Evolutionary conservation across 2,329 filamentous ascomycete genomes (phyloP).

Genomic region (Neopestalotiopsis sp.): DNA sequence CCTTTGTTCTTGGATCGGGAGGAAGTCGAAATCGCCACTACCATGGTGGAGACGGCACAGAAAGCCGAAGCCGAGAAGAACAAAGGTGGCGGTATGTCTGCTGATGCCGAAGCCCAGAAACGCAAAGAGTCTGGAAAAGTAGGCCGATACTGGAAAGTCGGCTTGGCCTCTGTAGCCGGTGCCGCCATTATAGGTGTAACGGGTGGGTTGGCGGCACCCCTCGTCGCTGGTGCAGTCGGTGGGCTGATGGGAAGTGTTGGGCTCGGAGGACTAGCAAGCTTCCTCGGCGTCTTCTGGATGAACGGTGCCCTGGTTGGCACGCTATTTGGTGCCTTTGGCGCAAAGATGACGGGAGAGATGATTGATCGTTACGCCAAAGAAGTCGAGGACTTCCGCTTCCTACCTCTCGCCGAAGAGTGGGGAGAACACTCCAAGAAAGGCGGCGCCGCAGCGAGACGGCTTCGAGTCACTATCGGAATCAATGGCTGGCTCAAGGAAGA

Average conservation of each 20-base stretch:
- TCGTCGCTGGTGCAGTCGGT: constrained; percentile 85
- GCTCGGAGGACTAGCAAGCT: constrained; percentile 83
- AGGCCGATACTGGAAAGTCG: constrained; percentile 86
- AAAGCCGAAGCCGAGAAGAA: constrained; percentile 45
- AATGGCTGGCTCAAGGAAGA: constrained; percentile 84
- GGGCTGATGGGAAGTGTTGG: constrained; percentile 86
- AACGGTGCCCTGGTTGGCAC: constrained; percentile 86
- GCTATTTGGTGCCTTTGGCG: constrained; percentile 88
- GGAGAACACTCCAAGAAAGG: constrained; percentile 38
- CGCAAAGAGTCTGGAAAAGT: constrained; percentile 73
- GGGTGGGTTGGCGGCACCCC: constrained; percentile 85
- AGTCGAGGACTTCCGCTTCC: constrained; percentile 81
- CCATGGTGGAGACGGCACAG: constrained; percentile 72
- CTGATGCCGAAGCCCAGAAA: constrained; percentile 77
- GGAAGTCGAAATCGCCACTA: constrained; percentile 78
- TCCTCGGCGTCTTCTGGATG: constrained; percentile 84
- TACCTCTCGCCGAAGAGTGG: constrained; percentile 67
- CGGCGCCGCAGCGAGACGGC: constrained; percentile 47
- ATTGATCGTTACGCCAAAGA: constrained; percentile 88
- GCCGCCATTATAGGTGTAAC: constrained; percentile 91
- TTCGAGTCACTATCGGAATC: constrained; percentile 84
- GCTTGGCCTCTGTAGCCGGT: constrained; percentile 85
- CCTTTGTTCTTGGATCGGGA: constrained; percentile 68
- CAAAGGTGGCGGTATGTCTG: constrained; percentile 63
- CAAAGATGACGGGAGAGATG: constrained; percentile 78